Evolutionary conservation across 2,329 filamentous ascomycete genomes (phyloP).

Genomic region (Diplodia mutila): DNA sequence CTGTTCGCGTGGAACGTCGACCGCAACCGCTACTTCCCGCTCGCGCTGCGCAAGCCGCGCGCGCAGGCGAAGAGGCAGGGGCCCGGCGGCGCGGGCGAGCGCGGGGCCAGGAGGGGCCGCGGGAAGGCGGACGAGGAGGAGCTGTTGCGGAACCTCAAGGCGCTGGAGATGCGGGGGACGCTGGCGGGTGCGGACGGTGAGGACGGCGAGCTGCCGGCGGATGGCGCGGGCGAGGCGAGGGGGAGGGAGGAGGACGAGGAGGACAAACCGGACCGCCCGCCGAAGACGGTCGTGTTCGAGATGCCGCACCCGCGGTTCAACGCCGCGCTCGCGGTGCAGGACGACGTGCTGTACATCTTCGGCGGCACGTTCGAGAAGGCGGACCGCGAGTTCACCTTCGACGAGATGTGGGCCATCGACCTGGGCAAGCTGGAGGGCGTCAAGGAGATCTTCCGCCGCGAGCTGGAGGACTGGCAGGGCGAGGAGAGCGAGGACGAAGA

Average conservation of each 20-base stretch:
- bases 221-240: not conserved
- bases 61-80: slow-evolving; percentile 62
- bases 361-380: slow-evolving; percentile 95
- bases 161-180: slow-evolving; percentile 75
- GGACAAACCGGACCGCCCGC: slow-evolving; percentile 53
- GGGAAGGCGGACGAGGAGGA: slow-evolving; percentile 92
- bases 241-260: slow-evolving; percentile 51
- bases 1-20: slow-evolving; percentile 95
- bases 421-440: slow-evolving; percentile 94
- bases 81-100: slow-evolving; percentile 61
- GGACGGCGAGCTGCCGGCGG: slow-evolving; percentile 36
- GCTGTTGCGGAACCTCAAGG: slow-evolving; percentile 80
- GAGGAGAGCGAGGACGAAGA: slow-evolving; percentile 50
- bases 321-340: slow-evolving; percentile 84
- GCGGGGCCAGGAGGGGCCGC: slow-evolving; percentile 65
- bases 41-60: slow-evolving; percentile 75
- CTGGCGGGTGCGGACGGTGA: slow-evolving; percentile 50
- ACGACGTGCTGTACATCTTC: slow-evolving; percentile 91
- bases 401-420: slow-evolving; percentile 91
- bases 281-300: slow-evolving; percentile 69
- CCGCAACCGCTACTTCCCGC: slow-evolving; percentile 89
- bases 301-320: slow-evolving; percentile 92
- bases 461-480: slow-evolving; percentile 81
- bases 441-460: slow-evolving; percentile 84
- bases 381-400: slow-evolving; percentile 92